Evolutionary conservation across 139 green algal genomes (phyloP).

Genomic region (Chlamydomonas asymmetrica): DNA sequence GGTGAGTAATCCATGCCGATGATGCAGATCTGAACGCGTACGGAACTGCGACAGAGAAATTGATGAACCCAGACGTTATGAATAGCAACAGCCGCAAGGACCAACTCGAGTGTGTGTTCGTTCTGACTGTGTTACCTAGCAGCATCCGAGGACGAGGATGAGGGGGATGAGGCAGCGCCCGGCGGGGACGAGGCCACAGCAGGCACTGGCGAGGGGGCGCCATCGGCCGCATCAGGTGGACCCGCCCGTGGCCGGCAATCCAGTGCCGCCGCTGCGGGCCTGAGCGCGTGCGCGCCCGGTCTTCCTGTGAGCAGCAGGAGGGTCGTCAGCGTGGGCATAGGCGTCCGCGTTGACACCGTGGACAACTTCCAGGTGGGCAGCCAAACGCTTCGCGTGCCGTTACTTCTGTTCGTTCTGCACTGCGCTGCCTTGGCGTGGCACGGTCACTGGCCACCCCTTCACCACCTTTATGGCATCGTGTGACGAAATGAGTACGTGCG

Average conservation of each 20-base stretch:
- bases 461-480: no score
- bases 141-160: no score
- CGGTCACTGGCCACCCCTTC: no score
- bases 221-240: not conserved
- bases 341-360: conserved; percentile 66
- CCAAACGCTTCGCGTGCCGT: no score
- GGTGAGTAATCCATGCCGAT: no score
- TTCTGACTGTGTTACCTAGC: no score
- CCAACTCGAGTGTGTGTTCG: no score
- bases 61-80: not conserved
- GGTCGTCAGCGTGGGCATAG: conserved; percentile 12
- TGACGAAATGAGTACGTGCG: no score
- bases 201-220: not conserved
- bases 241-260: not conserved
- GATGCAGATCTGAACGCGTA: not conserved
- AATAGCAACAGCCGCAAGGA: no score
- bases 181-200: not conserved
- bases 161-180: not conserved
- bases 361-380: conserved; percentile 72
- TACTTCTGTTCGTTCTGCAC: not conserved
- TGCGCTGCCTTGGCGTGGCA: not conserved
- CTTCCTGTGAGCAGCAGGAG: not conserved
- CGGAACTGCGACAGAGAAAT: not conserved
- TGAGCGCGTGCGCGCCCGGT: not conserved
- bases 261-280: not conserved